phyloP scores from a whole-genome alignment of 75 land plant species.

The Pinus albicaulis region DNA sequence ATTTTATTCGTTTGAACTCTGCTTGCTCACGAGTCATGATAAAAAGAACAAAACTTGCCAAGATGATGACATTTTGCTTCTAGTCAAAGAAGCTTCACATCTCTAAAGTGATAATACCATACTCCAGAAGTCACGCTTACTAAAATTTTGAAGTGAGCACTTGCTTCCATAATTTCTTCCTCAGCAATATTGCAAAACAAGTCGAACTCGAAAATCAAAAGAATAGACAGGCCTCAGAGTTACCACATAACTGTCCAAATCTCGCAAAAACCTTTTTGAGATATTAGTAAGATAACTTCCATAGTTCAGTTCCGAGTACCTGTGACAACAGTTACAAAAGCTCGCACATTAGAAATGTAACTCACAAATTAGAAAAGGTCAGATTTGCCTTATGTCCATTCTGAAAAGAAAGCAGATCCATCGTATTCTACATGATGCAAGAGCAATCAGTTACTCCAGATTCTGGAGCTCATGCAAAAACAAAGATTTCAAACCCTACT shows the following conservation, averaged over 20 bases:
- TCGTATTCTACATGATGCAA: neutral
- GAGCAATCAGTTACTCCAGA: neutral
- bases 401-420: neutral
- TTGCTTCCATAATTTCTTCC: neutral
- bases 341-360: neutral
- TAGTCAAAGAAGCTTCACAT: neutral
- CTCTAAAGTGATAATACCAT: neutral
- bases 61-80: neutral
- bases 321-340: neutral
- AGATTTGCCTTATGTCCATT: neutral
- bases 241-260: neutral
- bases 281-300: neutral
- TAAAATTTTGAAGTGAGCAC: neutral
- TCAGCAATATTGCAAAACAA: neutral
- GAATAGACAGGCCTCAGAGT: neutral
- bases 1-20: neutral
- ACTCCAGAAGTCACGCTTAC: neutral
- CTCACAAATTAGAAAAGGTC: neutral
- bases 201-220: neutral
- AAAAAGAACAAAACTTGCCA: neutral
- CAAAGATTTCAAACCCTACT: neutral
- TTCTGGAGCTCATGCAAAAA: neutral
- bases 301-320: neutral
- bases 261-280: conserved; percentile 2
- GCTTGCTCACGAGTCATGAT: neutral